These are phyloP conservation scores for Sicyos baderoa DNA, from an alignment of 306 rosid genomes.

Conservation along the genomic window DNA sequence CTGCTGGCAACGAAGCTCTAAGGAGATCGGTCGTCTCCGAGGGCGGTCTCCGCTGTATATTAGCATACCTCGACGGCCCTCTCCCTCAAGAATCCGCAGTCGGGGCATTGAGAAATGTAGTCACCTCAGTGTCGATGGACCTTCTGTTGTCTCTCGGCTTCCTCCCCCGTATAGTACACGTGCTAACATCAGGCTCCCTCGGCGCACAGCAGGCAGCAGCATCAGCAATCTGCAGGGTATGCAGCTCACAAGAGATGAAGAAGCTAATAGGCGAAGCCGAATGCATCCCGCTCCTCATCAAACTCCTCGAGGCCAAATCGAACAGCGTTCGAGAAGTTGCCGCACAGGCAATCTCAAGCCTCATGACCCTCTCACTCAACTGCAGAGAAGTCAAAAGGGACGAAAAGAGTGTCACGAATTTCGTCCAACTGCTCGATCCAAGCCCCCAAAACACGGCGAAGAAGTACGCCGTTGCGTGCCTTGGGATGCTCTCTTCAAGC, in stretches of 20 bases:
- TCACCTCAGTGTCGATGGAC: constrained; percentile 51
- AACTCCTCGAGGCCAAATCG: constrained; percentile 76
- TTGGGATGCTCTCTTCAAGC: constrained; percentile 54
- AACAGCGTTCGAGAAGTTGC: constrained; percentile 54
- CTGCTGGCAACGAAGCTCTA: constrained; percentile 69
- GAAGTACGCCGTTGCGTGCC: constrained; percentile 73
- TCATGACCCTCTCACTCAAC: constrained; percentile 53
- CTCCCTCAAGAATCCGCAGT: constrained; percentile 82
- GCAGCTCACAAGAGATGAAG: constrained; percentile 67
- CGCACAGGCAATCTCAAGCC: constrained; percentile 62
- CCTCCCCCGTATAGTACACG: constrained; percentile 56
- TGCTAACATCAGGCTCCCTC: constrained; percentile 57
- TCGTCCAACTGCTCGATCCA: constrained; percentile 89
- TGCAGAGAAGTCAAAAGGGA: constrained; percentile 70
- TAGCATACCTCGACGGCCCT: constrained; percentile 69
- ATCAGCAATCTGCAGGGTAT: constrained; percentile 50
- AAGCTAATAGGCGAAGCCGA: constrained; percentile 68
- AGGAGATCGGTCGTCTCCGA: constrained; percentile 58
- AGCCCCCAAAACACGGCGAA: constrained; percentile 78
- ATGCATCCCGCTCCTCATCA: constrained; percentile 61
- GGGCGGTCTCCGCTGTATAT: constrained; percentile 57
- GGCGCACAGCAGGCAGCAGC: constrained; percentile 80
- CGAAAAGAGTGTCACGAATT: constrained; percentile 64
- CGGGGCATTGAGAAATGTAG: constrained; percentile 68
- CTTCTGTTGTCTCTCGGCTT: constrained; percentile 53